Conservation (phyloP, 257 asterid species). For the Voacanga thouarsii region DNA sequence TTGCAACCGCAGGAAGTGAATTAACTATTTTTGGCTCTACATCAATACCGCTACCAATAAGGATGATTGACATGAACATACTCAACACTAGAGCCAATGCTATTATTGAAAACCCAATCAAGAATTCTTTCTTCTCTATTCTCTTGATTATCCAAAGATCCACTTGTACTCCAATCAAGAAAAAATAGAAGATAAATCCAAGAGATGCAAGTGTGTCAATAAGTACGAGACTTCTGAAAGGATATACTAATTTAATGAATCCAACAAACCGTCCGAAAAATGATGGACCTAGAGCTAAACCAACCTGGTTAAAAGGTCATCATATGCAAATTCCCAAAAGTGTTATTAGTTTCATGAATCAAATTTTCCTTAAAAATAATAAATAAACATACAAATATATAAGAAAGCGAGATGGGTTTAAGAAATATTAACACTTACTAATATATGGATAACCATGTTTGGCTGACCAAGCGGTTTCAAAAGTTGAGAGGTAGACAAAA, state of each 20-base stretch:
- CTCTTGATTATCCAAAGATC: constrained; percentile 39
- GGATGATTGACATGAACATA: constrained; percentile 12
- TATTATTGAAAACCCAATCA: constrained; percentile 30
- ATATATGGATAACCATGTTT: constrained; percentile 31
- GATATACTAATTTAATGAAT: constrained; percentile 20
- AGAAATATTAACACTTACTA: constrained; percentile 21
- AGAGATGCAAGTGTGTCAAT: constrained; percentile 29
- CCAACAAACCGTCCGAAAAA: constrained; percentile 32
- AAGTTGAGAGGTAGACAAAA: constrained; percentile 22
- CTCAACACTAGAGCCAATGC: constrained; percentile 18
- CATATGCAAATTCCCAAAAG: background rate
- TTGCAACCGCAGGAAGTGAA: constrained; percentile 11
- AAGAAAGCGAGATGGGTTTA: too few relatives aligned
- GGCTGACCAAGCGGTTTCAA: constrained; percentile 44
- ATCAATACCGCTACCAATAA: background rate
- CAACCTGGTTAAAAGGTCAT: constrained; percentile 13
- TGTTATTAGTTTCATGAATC: too few relatives aligned
- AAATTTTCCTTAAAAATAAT: too few relatives aligned
- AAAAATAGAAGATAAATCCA: constrained; percentile 40
- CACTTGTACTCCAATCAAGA: constrained; percentile 48
- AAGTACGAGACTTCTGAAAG: constrained; percentile 25
- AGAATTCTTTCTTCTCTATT: constrained; percentile 28
- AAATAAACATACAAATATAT: too few relatives aligned
- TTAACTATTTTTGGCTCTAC: background rate
- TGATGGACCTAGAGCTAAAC: constrained; percentile 35